Evolutionary conservation across 1,139 yeast species (phyloP), one percentile per base, ranked within the genome.

Genomic region (Sugiyamaella japonica): DNA sequence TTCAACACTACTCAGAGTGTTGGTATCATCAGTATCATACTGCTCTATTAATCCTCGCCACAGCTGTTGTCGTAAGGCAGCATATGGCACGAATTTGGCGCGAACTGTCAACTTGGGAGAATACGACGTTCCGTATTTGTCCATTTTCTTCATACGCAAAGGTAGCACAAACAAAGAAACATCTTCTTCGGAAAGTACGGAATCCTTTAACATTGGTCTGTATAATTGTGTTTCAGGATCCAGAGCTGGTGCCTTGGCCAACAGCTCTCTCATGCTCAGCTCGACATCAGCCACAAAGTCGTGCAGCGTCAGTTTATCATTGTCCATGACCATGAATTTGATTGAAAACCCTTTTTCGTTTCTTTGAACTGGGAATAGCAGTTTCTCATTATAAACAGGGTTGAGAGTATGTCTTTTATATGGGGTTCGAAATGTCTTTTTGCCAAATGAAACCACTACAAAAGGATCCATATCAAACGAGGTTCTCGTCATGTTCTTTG

Each of bases 381-480:
- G 73, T 61, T 86, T 74, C 70, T 91, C 96, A 66, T 89, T 85
- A 69, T 84, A 93, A 0, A 84, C 78, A 0, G 99, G 99, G 56
- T 85, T 86, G 52, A 89, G 71, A 0, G 89, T 86, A 66, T 91
- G 98, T 29, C 89, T 81, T 63, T 85, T 81, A 84, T 90, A 86
- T 23, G 93, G 85, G 0, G 97, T 90, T 61, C 96, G 80, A 69
- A 83, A 91, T 0, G 95, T 89, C 60, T 86, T 86, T 65, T 88
- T 86, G 10, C 97, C 97, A 69, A 91, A 89, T 0, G 97, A 85
- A 0, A 89, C 85, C 15, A 91, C 93, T 5, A 91, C 95, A 72
- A 91, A 93, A 0, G 99, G 98, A 66, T 93, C 99, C 95, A 93
- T 89, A 68, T 90, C 97, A 65, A 86, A 93, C 0, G 93, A 85